Base-by-base conservation (phyloP, 305 asterid genomes). In the Fraxinus greggii region DNA sequence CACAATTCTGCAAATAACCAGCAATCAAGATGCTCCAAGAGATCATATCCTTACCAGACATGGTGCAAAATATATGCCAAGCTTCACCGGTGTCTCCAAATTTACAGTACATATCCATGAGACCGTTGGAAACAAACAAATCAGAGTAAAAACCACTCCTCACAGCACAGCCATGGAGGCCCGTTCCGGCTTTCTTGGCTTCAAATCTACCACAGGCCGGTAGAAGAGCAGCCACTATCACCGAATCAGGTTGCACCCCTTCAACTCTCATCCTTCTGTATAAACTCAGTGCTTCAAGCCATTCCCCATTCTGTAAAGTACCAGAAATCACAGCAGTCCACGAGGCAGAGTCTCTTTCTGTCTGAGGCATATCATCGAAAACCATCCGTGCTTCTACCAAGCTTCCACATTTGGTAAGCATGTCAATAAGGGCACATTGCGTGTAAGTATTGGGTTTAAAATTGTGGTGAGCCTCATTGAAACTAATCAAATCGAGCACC, bases 251-350 rank as follows among this genome's bases (percentile, higher is more conserved):
- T 23, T 15, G 70, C 23, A 32, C 36, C 38, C 86, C 88, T 19
- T 74, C 29, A 35, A 24, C 70, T 77, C 87, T 87, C 88, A 85
- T 87, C 75, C 1, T 54, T 29, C 45, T 75, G 67, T 83, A 87
- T 80, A 85, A 79, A 56, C 35, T 4, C 42, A 87, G 70, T 0
- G 88, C 90, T 73, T 83, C 51, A n/a, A 38, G 31, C 80, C 76
- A 82, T 51, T 63, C 78, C 31, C 87, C 87, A 0, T 61, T 82
- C 77, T 85, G 84, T 78, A 87, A 48, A 24, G 77, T 59, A 2
- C 88, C 88, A 36, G 87, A 83, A 15, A 87, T 85, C 24, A 87
- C 72, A 23, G 88, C 84, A 76, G 90, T 87, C 90, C 90, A 86
- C 24, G 86, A 82, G 36, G 86, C 84, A 78, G 82, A 45, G 79